Base-by-base conservation (phyloP, 2,329 filamentous ascomycete species). In the Fusarium kyushuense region DNA sequence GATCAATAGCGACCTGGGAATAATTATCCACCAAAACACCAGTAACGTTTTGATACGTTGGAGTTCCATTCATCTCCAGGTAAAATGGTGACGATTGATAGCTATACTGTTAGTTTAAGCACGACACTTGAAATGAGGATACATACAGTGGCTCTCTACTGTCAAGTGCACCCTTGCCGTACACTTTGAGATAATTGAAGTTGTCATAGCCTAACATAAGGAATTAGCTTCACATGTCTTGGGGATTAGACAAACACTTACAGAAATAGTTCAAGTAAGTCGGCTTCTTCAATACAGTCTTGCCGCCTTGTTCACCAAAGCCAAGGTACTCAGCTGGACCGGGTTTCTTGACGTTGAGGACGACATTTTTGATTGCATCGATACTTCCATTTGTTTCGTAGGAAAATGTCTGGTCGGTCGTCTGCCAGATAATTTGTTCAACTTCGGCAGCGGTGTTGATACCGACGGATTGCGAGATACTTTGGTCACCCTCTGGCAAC, bases 81-180 rank as follows among this genome's bases (percentile, higher is more conserved):
- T 42, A 57, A 12, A 57, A 57, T 3, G 54, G 47, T 6, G 54
- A 29, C 0, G 54, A 57, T 5, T 57, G 54, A 5, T 57, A 57
- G 2, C 54, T 57, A 2, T 1, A 3, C 0, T 11, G 5, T 21
- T 17, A 4, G 23, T 42, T 2, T 14, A 10, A 11, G 2, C 1
- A 0, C 6, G 16, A 43, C 0, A 0, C 11, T 21, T 1, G 0
- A 17, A 16, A 1, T n/a, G 3, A 11, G 1, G 2, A 10, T 4
- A 41, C 54, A 17, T 13, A 57, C 54, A 57, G 14, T 5, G 54
- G 54, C 6, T 57, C 54, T 30, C 54, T n/a, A 7, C 21, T 35
- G 11, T 57, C 54, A 3, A 57, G 14, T 1, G 54, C 54, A 12
- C 54, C 54, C 6, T 35, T 11, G 1, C 54, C 47, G 8, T 57